These are phyloP conservation scores for Prunus padus DNA, from an alignment of 306 rosid species.

Conservation along the genomic window DNA sequence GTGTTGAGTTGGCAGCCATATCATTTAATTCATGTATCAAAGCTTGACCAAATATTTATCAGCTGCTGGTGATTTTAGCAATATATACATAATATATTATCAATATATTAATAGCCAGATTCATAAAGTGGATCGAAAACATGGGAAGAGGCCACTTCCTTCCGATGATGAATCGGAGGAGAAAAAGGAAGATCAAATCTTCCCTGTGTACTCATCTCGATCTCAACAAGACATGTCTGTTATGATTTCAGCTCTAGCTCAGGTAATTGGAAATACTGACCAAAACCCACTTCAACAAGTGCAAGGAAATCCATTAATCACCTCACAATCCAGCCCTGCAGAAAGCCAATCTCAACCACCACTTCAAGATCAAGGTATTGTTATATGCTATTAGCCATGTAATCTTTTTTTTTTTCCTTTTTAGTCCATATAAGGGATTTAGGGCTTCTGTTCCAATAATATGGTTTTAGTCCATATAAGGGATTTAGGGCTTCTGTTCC, in stretches of 20 bases:
- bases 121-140: slow-evolving; percentile 39
- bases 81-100: neutral
- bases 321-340: slow-evolving; percentile 8
- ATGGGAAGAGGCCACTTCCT: slow-evolving; percentile 46
- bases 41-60: neutral
- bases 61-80: slow-evolving; percentile 1
- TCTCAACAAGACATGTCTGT: slow-evolving; percentile 72
- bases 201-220: slow-evolving; percentile 70
- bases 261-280: slow-evolving; percentile 56
- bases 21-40: neutral
- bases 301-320: slow-evolving; percentile 23
- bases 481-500: too few relatives aligned
- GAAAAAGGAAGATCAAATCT: slow-evolving; percentile 48
- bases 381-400: neutral
- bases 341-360: slow-evolving; percentile 31
- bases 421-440: neutral
- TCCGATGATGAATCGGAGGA: slow-evolving; percentile 49
- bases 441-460: neutral
- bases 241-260: slow-evolving; percentile 72
- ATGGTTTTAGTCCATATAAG: too few relatives aligned
- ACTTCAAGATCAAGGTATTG: slow-evolving; percentile 51
- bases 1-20: too few relatives aligned
- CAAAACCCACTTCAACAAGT: neutral
- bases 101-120: neutral
- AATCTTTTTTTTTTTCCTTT: neutral